Conservation (phyloP, 2,329 filamentous ascomycete genomes). For the Aspergillus tanneri region DNA sequence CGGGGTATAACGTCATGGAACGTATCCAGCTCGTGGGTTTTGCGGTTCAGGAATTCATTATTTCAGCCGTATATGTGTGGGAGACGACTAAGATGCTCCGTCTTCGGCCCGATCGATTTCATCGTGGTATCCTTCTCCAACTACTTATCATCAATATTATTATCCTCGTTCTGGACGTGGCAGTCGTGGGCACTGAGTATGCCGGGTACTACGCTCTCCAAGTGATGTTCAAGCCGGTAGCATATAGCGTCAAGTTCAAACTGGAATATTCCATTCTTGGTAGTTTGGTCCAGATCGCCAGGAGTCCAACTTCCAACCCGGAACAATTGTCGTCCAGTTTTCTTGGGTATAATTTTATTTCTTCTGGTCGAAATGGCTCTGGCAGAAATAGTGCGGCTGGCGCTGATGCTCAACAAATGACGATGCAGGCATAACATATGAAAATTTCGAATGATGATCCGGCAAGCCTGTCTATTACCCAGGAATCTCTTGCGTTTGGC, state of each 20-base stretch:
- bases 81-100: slow-evolving; percentile 49
- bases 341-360: too few species aligned
- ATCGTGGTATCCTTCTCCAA: slow-evolving; percentile 23
- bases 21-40: slow-evolving; percentile 55
- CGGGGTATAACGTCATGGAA: slow-evolving; percentile 44
- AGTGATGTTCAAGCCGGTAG: slow-evolving; percentile 41
- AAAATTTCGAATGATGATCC: too few species aligned
- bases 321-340: neutral
- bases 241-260: slow-evolving; percentile 47
- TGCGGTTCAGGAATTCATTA: slow-evolving; percentile 52
- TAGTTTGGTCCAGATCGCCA: slow-evolving; percentile 36
- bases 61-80: slow-evolving; percentile 51
- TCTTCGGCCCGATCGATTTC: slow-evolving; percentile 21
- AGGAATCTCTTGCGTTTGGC: too few species aligned
- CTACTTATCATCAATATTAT: slow-evolving; percentile 56
- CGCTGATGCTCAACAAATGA: too few species aligned
- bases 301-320: neutral
- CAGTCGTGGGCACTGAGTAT: slow-evolving; percentile 42
- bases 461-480: too few species aligned
- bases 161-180: slow-evolving; percentile 48
- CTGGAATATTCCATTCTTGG: slow-evolving; percentile 57
- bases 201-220: slow-evolving; percentile 42
- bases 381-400: too few species aligned
- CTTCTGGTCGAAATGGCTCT: too few species aligned
- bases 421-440: too few species aligned